phyloP scores from a whole-genome alignment of 163 green algal genomes.

The Chlorella variabilis region DNA sequence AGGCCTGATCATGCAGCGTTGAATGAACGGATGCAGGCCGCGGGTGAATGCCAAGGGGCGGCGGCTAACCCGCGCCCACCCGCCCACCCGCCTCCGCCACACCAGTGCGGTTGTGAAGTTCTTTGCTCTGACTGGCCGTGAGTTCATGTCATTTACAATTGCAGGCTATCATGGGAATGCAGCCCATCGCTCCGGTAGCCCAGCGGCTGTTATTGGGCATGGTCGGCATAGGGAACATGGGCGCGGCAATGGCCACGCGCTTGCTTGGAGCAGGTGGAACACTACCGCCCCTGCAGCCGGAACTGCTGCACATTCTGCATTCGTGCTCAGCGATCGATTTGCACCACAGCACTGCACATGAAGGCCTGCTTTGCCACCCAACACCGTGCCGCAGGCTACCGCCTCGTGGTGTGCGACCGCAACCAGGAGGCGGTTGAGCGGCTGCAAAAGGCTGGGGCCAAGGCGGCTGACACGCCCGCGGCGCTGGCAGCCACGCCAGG shows the following conservation, averaged over 20 bases:
- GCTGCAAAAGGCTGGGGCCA: conserved; percentile 7
- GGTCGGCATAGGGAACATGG: conserved; percentile 31
- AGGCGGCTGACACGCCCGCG: conserved; percentile 7
- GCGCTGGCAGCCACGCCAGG: conserved; percentile 25
- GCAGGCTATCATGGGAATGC: background rate
- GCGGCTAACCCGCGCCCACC: too few relatives aligned
- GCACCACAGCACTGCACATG: too few relatives aligned
- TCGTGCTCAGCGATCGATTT: too few relatives aligned
- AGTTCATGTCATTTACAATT: too few relatives aligned
- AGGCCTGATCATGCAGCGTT: too few relatives aligned
- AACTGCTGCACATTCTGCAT: background rate
- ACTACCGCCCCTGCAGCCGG: too few relatives aligned
- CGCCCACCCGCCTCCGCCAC: too few relatives aligned
- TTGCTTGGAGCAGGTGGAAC: conserved; percentile 18
- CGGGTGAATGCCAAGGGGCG: too few relatives aligned
- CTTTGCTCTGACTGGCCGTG: too few relatives aligned
- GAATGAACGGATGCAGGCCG: too few relatives aligned
- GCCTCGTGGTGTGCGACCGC: conserved; percentile 33
- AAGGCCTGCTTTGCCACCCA: too few relatives aligned
- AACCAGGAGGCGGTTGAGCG: conserved; percentile 27
- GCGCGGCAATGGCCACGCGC: conserved; percentile 18
- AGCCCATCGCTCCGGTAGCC: background rate
- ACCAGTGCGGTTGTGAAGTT: too few relatives aligned
- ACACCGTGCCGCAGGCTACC: conserved; percentile 7
- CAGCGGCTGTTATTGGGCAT: conserved; percentile 21